phyloP scores from a whole-genome alignment of 179 eudicot species.

The Spinacia oleracea region DNA sequence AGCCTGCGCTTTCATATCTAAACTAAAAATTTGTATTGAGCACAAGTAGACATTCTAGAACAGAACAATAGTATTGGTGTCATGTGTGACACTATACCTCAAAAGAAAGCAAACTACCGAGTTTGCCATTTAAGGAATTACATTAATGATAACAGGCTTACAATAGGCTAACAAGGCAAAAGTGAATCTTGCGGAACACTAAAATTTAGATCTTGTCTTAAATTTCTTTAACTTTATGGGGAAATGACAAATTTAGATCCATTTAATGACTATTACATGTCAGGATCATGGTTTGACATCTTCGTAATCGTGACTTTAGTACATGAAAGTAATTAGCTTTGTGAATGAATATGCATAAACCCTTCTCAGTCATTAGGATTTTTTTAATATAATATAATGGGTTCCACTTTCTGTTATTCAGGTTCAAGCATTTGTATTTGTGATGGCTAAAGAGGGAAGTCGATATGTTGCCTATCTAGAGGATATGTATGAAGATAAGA shows the following conservation, averaged over 20 bases:
- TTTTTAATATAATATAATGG: background rate
- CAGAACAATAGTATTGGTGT: background rate
- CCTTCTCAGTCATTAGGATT: background rate
- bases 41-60: background rate
- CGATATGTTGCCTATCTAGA: constrained; percentile 89
- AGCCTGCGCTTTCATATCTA: background rate
- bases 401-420: constrained; percentile 34
- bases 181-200: background rate
- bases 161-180: background rate
- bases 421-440: constrained; percentile 90
- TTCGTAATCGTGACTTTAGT: constrained; percentile 1
- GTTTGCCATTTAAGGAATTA: background rate
- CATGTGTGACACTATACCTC: background rate
- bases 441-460: constrained; percentile 94
- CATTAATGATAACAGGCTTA: background rate
- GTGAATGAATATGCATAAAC: background rate
- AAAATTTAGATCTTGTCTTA: background rate
- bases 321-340: constrained; percentile 2
- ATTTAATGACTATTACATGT: background rate
- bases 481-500: constrained; percentile 98
- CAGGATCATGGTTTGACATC: background rate
- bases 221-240: background rate
- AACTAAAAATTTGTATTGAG: background rate
- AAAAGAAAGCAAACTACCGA: background rate
- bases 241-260: background rate